These are phyloP conservation scores for Annona cherimola DNA, from an alignment of 164 flowering plant species.

Conservation along the genomic window DNA sequence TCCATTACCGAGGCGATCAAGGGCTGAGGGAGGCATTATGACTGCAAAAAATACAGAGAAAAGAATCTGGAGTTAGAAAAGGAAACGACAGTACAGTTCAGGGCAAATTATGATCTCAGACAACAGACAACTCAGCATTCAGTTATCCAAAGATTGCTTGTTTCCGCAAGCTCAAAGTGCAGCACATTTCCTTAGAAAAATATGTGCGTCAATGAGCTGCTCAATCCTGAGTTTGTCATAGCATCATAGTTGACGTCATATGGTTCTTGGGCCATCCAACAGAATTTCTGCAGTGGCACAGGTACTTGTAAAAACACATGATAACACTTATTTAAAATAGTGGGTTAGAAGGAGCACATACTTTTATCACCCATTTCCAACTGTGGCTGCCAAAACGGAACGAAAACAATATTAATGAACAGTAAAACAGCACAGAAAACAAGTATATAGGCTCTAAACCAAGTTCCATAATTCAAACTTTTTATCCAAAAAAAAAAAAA, in stretches of 20 bases:
- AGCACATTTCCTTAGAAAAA: neutral
- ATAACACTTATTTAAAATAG: neutral
- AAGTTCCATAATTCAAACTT: no score
- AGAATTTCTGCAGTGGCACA: neutral
- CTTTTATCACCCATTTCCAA: conserved; percentile 78
- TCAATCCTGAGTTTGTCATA: neutral
- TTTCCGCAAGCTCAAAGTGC: neutral
- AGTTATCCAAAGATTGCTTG: no score
- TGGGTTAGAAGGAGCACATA: conserved; percentile 25
- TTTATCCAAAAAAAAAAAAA: no score
- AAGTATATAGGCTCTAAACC: neutral
- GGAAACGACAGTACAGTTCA: neutral
- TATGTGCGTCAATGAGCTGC: neutral
- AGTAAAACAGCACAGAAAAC: neutral
- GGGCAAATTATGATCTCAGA: neutral
- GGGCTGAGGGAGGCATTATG: conserved; percentile 81
- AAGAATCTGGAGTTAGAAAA: neutral
- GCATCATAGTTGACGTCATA: neutral
- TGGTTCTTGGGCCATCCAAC: neutral
- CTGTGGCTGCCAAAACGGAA: conserved; percentile 49
- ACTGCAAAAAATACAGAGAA: conserved; percentile 30
- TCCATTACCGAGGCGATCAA: conserved; percentile 61
- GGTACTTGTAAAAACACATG: neutral
- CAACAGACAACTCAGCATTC: neutral
- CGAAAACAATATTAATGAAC: neutral